phyloP scores from a whole-genome alignment of 106 monocot genomes.

The Cymbidium sinense region DNA sequence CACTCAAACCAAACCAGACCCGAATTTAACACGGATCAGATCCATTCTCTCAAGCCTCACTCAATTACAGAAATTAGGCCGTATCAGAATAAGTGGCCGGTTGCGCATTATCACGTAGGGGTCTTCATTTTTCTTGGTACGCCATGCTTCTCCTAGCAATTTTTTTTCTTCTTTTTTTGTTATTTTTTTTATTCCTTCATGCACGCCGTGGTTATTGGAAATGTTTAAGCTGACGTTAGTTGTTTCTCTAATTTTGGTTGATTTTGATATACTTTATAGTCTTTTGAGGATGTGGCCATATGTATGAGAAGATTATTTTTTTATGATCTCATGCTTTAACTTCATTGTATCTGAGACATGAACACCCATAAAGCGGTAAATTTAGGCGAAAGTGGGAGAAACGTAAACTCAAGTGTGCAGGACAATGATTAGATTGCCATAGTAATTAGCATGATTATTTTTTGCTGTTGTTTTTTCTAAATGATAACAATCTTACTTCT shows the following conservation, averaged over 20 bases:
- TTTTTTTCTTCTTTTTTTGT: no score
- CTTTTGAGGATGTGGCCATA: not conserved
- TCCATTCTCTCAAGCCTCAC: no score
- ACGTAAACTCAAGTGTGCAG: constrained; percentile 16
- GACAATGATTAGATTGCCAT: constrained; percentile 46
- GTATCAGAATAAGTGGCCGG: constrained; percentile 55
- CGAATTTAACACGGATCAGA: no score
- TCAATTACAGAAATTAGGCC: no score
- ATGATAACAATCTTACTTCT: not conserved
- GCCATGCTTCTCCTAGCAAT: not conserved
- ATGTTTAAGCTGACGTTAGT: not conserved
- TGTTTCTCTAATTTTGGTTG: no score
- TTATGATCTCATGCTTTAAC: not conserved
- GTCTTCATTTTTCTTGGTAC: constrained; percentile 38
- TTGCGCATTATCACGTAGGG: constrained; percentile 40
- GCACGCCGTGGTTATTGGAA: not conserved
- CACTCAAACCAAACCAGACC: no score
- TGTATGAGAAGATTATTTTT: not conserved
- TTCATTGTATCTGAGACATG: constrained; percentile 39
- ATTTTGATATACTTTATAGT: no score
- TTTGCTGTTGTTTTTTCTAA: not conserved
- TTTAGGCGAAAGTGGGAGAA: constrained; percentile 29
- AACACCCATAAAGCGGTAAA: constrained; percentile 59
- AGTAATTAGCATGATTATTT: not conserved
- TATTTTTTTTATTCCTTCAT: not conserved